Base-by-base conservation (phyloP, 1,284 basidiomycete genomes). In the Serendipita sp. region DNA sequence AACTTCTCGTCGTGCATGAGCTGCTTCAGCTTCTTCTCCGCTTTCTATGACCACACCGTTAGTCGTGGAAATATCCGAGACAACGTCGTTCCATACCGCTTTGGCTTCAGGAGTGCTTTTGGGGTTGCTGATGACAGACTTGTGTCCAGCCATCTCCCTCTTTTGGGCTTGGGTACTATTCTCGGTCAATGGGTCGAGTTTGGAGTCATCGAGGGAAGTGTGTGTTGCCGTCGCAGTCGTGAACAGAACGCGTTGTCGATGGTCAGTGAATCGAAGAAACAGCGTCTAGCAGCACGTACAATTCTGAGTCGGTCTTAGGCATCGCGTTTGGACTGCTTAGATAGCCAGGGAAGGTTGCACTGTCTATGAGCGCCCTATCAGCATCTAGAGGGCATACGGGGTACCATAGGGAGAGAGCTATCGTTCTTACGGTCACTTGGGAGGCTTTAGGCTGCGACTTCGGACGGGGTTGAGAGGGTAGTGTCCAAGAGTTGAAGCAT, bases 1-100 rank as follows among this genome's bases (percentile, higher is more conserved):
- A 62, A 62, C 22, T 62, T 55, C 50, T 62, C 62, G 43, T 62
- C 62, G 49, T 38, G 55, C 62, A 55, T 53, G 35, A 62, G 49
- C 30, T 55, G 50, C 62, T 62, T 53, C 15, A 62, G 1, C 43
- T 49, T 60, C 35, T 58, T 55, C 49, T 53, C 49, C 30, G 62
- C 62, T 22, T 62, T 62, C 53, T 58, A 32, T 34, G n/a, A 34
- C 12, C 43, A 3, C 1, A 58, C 26, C 2, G 32, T 58, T 29
- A 58, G 34, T 34, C 29, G 38, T 58, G 10, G 8, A 26, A 32
- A 5, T 29, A 35, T 12, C 53, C 8, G n/a, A n/a, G 15, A 58
- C 22, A n/a, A 32, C 17, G n/a, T 8, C 29, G 29, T 30, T 22
- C 10, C 53, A n/a, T 34, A 58, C 53, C 4, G 62, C 62, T 43